Evolutionary conservation across 371 early-diverging fungal species (phyloP).

Genomic region (Syncephalastrum monosporum): DNA sequence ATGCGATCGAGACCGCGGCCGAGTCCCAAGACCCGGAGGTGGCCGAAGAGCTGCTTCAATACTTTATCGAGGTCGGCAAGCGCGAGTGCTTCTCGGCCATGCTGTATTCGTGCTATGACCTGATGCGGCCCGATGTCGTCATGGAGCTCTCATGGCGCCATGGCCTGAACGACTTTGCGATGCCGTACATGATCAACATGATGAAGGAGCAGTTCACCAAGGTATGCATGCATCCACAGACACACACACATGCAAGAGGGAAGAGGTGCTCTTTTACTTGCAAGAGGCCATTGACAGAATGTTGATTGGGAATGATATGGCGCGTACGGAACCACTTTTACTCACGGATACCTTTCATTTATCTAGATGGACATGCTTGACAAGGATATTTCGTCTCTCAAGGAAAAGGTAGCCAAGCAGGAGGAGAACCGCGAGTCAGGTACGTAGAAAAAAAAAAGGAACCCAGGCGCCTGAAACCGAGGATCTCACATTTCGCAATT

Average conservation of each 20-base stretch:
- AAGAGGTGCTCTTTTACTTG: no score
- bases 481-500: not conserved
- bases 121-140: constrained; percentile 91
- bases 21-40: constrained; percentile 82
- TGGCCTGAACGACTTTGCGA: constrained; percentile 84
- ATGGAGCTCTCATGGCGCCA: constrained; percentile 94
- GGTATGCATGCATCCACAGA: constrained; percentile 28
- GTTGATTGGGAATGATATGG: not conserved
- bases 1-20: constrained; percentile 96
- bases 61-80: constrained; percentile 88
- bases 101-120: constrained; percentile 89
- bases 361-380: constrained; percentile 21
- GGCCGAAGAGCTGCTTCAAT: constrained; percentile 90
- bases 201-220: constrained; percentile 80
- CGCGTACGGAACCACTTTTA: no score
- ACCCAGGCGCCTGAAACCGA: not conserved
- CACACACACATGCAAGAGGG: no score
- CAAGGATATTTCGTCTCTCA: constrained; percentile 24
- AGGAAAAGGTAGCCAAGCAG: constrained; percentile 24
- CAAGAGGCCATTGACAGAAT: no score
- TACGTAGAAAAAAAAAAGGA: constrained; percentile 8
- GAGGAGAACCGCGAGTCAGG: constrained; percentile 32
- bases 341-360: not conserved
- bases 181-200: constrained; percentile 95
- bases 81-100: constrained; percentile 93